Evolutionary conservation across 2,329 filamentous ascomycete species (phyloP).

Genomic region (Monilinia fructicola): DNA sequence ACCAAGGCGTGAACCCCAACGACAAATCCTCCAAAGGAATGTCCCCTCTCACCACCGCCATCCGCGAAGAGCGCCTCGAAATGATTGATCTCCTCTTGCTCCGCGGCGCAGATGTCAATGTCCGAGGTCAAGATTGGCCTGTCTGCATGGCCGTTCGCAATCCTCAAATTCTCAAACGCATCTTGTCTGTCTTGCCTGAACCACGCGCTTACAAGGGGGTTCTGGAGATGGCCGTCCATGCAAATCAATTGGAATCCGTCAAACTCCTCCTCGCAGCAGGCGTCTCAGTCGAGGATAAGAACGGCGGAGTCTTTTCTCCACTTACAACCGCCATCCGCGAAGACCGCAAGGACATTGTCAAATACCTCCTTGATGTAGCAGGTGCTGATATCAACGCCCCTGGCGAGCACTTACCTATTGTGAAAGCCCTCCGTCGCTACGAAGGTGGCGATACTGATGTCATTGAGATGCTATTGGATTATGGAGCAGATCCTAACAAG

Average conservation of each 20-base stretch:
- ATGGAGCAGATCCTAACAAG: slow-evolving; percentile 67
- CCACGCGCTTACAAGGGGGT: slow-evolving; percentile 64
- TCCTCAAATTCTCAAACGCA: slow-evolving; percentile 57
- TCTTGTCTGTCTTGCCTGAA: slow-evolving; percentile 58
- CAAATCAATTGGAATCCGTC: slow-evolving; percentile 65
- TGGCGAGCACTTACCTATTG: slow-evolving; percentile 68
- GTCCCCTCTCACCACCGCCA: slow-evolving; percentile 65
- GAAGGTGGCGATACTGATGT: slow-evolving; percentile 57
- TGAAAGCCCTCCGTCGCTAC: slow-evolving; percentile 65
- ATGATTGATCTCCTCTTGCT: slow-evolving; percentile 59
- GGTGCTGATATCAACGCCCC: slow-evolving; percentile 65
- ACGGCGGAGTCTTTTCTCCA: slow-evolving; percentile 69
- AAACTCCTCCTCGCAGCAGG: slow-evolving; percentile 48
- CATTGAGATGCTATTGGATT: slow-evolving; percentile 60
- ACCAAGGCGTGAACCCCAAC: slow-evolving; percentile 60
- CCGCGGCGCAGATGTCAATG: slow-evolving; percentile 60
- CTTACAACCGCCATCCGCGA: slow-evolving; percentile 68
- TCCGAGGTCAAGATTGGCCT: slow-evolving; percentile 69
- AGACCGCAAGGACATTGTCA: slow-evolving; percentile 58
- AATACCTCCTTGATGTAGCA: slow-evolving; percentile 60
- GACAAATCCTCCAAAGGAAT: slow-evolving; percentile 56
- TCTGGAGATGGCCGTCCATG: slow-evolving; percentile 65
- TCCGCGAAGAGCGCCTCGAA: slow-evolving; percentile 58
- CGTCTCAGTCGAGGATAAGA: slow-evolving; percentile 68
- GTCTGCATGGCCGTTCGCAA: slow-evolving; percentile 66